Evolutionary conservation across 148 eudicot species (phyloP).

Genomic region (Arbutus unedo): DNA sequence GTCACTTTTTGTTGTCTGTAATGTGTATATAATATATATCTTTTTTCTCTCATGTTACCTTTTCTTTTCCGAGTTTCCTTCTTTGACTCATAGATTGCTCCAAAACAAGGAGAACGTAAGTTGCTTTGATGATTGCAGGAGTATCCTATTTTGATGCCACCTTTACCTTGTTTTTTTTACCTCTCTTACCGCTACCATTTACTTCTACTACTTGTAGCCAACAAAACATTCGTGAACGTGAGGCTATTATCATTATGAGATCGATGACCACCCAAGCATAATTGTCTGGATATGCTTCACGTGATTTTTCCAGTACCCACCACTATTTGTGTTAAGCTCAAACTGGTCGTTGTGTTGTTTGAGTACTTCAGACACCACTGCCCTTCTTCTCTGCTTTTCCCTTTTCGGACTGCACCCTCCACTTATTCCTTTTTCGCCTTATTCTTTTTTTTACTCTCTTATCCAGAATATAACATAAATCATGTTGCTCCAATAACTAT

Average conservation of each 20-base stretch:
- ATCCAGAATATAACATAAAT: too few species aligned
- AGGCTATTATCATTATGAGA: slow-evolving; percentile 29
- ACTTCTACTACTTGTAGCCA: not conserved
- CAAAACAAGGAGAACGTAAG: slow-evolving; percentile 4
- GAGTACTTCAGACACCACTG: too few species aligned
- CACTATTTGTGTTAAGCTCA: slow-evolving; percentile 14
- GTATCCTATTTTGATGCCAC: not conserved
- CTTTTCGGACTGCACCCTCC: too few species aligned
- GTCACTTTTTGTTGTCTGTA: slow-evolving; percentile 19
- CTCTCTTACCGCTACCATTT: not conserved
- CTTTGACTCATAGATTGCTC: slow-evolving; percentile 31
- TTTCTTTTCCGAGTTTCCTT: slow-evolving; percentile 12
- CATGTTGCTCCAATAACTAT: too few species aligned
- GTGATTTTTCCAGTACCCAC: slow-evolving; percentile 38
- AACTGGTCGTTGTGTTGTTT: slow-evolving; percentile 16
- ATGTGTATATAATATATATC: not conserved
- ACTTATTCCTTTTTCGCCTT: too few species aligned
- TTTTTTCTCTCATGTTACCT: not conserved
- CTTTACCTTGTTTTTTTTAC: not conserved
- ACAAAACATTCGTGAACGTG: slow-evolving; percentile 14
- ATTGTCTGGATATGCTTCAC: slow-evolving; percentile 25
- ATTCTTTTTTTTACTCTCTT: too few species aligned
- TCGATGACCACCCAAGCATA: slow-evolving; percentile 17
- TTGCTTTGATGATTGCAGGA: slow-evolving; percentile 9
- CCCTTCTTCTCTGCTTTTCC: too few species aligned